These are phyloP conservation scores for Xylaria scruposa DNA, from an alignment of 495 filamentous ascomycete species.

Conservation along the genomic window DNA sequence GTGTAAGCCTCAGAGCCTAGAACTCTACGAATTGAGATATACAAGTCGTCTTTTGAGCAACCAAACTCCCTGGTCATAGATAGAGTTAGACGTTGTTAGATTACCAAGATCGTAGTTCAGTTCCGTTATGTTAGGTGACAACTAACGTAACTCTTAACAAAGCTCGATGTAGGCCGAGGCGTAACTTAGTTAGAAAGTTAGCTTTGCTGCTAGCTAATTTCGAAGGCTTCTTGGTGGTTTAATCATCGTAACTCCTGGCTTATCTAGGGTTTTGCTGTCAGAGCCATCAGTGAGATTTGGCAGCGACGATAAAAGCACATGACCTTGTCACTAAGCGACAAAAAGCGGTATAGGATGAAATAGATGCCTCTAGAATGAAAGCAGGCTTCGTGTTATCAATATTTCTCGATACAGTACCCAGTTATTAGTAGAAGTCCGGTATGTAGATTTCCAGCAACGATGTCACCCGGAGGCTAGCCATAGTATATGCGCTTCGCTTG, in stretches of 20 bases:
- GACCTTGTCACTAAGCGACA: not conserved
- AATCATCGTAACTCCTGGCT: not conserved
- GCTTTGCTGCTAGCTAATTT: not conserved
- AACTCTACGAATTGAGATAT: not conserved
- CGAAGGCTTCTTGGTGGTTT: not conserved
- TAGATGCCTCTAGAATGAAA: not conserved
- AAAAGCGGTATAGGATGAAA: not conserved
- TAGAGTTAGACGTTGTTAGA: not conserved
- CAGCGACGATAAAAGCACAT: not conserved
- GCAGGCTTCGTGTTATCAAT: not conserved
- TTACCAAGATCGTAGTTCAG: not conserved
- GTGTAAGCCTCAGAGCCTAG: not conserved
- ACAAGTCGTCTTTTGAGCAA: not conserved
- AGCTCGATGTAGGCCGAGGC: not conserved
- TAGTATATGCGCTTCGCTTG: not conserved
- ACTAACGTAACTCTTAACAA: not conserved
- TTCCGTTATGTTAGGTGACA: not conserved
- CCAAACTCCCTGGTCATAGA: not conserved
- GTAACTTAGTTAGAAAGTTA: not conserved
- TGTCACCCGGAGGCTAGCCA: not conserved
- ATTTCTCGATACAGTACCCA: not conserved
- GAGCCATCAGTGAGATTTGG: not conserved
- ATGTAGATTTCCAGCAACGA: not conserved
- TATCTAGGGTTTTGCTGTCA: not conserved
- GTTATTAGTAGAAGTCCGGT: not conserved